These are phyloP conservation scores for Leersia perrieri DNA, from an alignment of 176 grass and related monocot species.

Conservation along the genomic window DNA sequence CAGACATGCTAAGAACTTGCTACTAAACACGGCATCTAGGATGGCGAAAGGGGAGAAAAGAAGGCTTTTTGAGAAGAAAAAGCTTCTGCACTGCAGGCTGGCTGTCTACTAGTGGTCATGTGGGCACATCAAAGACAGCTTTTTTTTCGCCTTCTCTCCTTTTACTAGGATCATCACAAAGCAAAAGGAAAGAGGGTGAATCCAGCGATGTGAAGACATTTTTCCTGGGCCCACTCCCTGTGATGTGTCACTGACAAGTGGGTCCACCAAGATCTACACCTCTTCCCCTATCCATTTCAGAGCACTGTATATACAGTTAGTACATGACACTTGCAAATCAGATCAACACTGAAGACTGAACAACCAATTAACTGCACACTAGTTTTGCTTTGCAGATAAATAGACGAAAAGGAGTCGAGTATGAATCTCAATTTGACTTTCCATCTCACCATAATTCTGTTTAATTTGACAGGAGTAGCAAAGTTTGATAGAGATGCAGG, in stretches of 20 bases:
- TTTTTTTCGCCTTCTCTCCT: not conserved
- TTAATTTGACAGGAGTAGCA: not conserved
- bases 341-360: not conserved
- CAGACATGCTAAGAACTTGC: not conserved
- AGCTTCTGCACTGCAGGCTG: constrained; percentile 1
- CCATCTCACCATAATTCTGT: not conserved
- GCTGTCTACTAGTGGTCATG: constrained; percentile 20
- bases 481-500: not conserved
- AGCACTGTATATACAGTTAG: not conserved
- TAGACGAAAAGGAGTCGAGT: not conserved
- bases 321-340: not conserved
- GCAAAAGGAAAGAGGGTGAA: not conserved
- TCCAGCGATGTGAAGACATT: not conserved
- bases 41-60: not conserved
- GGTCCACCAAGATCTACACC: not conserved
- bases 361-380: not conserved
- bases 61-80: not conserved
- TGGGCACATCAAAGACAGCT: not conserved
- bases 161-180: not conserved
- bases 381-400: not conserved
- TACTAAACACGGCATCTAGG: not conserved
- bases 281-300: not conserved
- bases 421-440: not conserved
- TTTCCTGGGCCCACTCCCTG: not conserved
- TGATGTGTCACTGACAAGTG: not conserved